Evolutionary conservation across 495 filamentous ascomycete species (phyloP).

Genomic region (Monascus purpureus): DNA sequence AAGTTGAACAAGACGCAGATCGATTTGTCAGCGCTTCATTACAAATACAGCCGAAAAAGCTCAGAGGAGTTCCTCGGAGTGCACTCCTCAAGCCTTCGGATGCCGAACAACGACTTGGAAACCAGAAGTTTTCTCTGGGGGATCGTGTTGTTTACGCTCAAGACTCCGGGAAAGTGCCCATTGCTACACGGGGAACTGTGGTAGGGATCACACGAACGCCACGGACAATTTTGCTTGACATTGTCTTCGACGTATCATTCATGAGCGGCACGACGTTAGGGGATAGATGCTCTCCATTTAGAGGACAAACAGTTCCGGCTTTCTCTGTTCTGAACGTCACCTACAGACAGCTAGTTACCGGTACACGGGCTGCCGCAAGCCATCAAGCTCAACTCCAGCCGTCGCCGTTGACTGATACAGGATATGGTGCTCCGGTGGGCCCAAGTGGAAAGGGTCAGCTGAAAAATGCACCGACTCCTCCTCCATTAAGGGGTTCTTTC

Average conservation of each 20-base stretch:
- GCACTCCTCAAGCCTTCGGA: slow-evolving; percentile 84
- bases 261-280: slow-evolving; percentile 89
- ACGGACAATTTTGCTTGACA: slow-evolving; percentile 67
- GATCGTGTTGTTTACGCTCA: slow-evolving; percentile 89
- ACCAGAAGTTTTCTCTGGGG: slow-evolving; percentile 73
- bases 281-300: slow-evolving; percentile 86
- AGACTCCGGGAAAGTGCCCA: slow-evolving; percentile 87
- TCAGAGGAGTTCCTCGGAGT: slow-evolving; percentile 66
- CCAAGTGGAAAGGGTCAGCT: slow-evolving; percentile 51
- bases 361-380: slow-evolving; percentile 53
- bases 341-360: slow-evolving; percentile 64
- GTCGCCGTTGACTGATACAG: slow-evolving; percentile 43
- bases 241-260: slow-evolving; percentile 87
- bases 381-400: slow-evolving; percentile 35
- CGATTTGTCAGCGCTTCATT: slow-evolving; percentile 33
- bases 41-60: slow-evolving; percentile 40
- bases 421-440: slow-evolving; percentile 44
- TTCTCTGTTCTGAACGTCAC: slow-evolving; percentile 78
- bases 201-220: slow-evolving; percentile 80
- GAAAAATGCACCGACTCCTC: slow-evolving; percentile 50
- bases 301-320: slow-evolving; percentile 79
- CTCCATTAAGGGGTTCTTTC: slow-evolving; percentile 57
- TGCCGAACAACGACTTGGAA: slow-evolving; percentile 76
- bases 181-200: slow-evolving; percentile 81
- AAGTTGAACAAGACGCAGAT: slow-evolving; percentile 69